Evolutionary conservation across 306 rosid genomes (phyloP), one percentile per base, ranked within the genome.

Genomic region (Trifolium fragiferum): DNA sequence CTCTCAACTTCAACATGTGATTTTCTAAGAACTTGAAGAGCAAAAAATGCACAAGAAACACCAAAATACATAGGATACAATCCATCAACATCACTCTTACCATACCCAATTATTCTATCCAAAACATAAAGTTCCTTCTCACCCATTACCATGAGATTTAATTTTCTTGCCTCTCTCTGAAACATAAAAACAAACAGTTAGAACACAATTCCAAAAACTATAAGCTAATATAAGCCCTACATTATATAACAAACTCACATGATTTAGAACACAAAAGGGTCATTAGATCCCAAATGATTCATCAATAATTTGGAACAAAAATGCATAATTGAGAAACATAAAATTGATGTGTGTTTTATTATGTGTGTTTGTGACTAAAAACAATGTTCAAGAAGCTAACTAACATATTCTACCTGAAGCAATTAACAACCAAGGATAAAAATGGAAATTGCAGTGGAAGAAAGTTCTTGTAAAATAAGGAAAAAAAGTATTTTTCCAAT

Each of bases 21-120:
- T 16, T 82, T 74, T 58, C 91, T 77, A 78, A 94, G 80, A 7
- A 82, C 82, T 58, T 86, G 85, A 23, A 90, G 90, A 21, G 93
- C 98, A 50, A 88, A 87, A 41, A 94, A 87, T 37, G 96, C 98
- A 72, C 96, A 94, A 47, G 98, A 90, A 74, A 88, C 90, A 64
- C 97, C 98, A 63, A 91, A 90, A 82, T 84, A 94, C 86, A 82
- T 70, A 10, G 96, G 93, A 78, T 86, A 88, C 79, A 91, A 71
- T 72, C 79, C 81, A 66, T 88, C 82, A 68, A 27, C 44, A 23
- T 65, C 87, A 64, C 55, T 76, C 82, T 79, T 81, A 58, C 79
- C 87, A 62, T 73, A 75, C 57, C 77, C 84, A 43, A 30, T 30
- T 30, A 76, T 70, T 74, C 67, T 37, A 55, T 54, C 76, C 35